Evolutionary conservation across 768 basidiomycete genomes (phyloP).

Genomic region (Russula brevipes): DNA sequence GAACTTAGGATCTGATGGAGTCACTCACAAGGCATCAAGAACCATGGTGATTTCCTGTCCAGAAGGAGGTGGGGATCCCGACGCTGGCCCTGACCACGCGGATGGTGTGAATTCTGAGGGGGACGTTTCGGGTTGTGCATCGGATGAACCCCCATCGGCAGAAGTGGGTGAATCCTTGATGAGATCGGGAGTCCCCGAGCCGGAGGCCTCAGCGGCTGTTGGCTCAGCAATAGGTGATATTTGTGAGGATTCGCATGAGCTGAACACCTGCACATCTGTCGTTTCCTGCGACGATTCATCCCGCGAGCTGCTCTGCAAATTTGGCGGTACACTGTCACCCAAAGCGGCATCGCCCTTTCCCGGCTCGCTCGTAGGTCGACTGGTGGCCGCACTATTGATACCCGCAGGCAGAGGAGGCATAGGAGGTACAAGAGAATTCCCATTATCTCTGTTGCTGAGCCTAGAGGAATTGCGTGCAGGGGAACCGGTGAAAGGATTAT

Average conservation of each 20-base stretch:
- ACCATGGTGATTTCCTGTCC: slow-evolving; percentile 2
- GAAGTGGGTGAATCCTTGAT: slow-evolving; percentile 14
- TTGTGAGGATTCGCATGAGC: background rate
- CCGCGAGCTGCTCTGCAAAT: background rate
- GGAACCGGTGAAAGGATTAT: background rate
- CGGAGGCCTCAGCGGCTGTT: background rate
- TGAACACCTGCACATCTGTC: background rate
- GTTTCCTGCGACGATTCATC: background rate
- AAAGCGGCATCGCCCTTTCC: background rate
- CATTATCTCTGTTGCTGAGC: background rate
- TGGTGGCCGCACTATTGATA: background rate
- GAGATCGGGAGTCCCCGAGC: slow-evolving; percentile 15
- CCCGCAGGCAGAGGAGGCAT: slow-evolving; percentile 4
- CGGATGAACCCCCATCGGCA: background rate
- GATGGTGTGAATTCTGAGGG: background rate
- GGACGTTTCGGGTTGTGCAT: background rate
- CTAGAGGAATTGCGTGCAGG: background rate
- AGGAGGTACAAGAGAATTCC: background rate
- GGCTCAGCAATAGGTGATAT: slow-evolving; percentile 9
- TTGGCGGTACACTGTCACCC: background rate
- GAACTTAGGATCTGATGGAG: background rate
- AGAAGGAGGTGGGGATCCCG: slow-evolving; percentile 5
- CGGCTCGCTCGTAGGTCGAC: background rate
- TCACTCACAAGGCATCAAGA: slow-evolving; percentile 4
- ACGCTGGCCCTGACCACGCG: background rate